These are phyloP conservation scores for Oenanthe sinensis DNA, from an alignment of 129 eudicot species.

Conservation along the genomic window DNA sequence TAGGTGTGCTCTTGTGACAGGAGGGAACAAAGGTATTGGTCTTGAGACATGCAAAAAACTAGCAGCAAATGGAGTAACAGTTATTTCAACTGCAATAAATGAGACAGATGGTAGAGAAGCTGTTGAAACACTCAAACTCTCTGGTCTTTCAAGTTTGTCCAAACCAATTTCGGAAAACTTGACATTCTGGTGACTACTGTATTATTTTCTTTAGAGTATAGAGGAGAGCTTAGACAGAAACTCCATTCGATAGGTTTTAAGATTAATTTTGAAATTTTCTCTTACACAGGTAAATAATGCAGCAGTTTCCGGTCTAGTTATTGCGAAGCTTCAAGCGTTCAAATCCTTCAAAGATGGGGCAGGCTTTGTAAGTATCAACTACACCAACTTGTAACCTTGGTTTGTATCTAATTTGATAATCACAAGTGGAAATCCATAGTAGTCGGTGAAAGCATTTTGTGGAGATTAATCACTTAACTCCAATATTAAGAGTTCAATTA, in stretches of 20 bases:
- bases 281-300: slow-evolving; percentile 14
- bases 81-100: slow-evolving; percentile 8
- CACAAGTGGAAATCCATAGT: no score
- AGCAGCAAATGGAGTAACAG: slow-evolving; percentile 1
- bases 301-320: slow-evolving; percentile 15
- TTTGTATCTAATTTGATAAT: no score
- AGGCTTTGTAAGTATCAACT: slow-evolving; percentile 29
- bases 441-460: no score
- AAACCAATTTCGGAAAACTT: slow-evolving; percentile 8
- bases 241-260: not conserved
- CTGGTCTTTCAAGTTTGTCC: slow-evolving; percentile 11
- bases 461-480: no score
- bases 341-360: slow-evolving; percentile 33
- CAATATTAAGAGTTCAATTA: no score
- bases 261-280: not conserved
- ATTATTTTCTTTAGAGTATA: not conserved
- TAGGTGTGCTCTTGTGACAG: slow-evolving; percentile 11
- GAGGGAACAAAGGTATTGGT: slow-evolving; percentile 13
- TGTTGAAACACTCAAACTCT: slow-evolving; percentile 2
- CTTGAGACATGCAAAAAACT: slow-evolving; percentile 8
- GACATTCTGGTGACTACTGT: slow-evolving; percentile 10
- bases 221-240: no score
- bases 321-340: slow-evolving; percentile 17
- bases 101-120: slow-evolving; percentile 8
- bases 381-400: not conserved